Base-by-base conservation (phyloP, 768 basidiomycete genomes). In the Boletus speciosus region DNA sequence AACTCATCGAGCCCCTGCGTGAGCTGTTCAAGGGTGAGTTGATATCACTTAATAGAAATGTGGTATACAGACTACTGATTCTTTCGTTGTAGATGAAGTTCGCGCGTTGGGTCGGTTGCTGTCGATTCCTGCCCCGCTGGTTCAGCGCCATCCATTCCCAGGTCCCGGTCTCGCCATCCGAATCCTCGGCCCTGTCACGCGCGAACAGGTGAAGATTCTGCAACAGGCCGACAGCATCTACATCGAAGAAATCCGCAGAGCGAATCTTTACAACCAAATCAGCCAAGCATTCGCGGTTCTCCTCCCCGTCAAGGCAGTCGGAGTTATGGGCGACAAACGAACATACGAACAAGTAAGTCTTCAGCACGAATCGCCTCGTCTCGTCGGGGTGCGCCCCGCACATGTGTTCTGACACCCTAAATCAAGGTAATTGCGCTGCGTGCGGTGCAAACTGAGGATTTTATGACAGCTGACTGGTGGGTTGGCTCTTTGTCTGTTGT, bases 401-500 rank as follows among this genome's bases (percentile, higher is more conserved):
- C 34, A 4, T 35, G 2, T 51, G 43, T 55, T 56, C 53, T 47
- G 21, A 61, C 25, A 38, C 49, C 36, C 14, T 27, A 3, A 38
- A 29, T 32, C 29, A 61, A 89, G 85, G 95, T 99, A 46, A 92
- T 98, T 54, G 91, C 93, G 1, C 78, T 99, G 49, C 84, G 97
- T 47, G 97, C 97, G 3, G 96, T 98, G 9, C 88, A 91, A 67
- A 86, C 94, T n/a, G 96, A 98, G 68, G 97, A 99, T 71, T 99
- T 99, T 68, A 99, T 99, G 97, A 99, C 97, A 14, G 97, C 97
- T 35, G 96, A 98, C 70, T 98, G 96, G 96, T 93, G 66, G 40
- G 82, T 64, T 46, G 11, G 2, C 29, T 46, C 8, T 29, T 37
- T 25, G 10, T 36, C 32, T 37, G 19, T 48, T 29, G 6, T 10